Base-by-base conservation (phyloP, 2,329 filamentous ascomycete species). In the Proliferodiscus dingleyae region DNA sequence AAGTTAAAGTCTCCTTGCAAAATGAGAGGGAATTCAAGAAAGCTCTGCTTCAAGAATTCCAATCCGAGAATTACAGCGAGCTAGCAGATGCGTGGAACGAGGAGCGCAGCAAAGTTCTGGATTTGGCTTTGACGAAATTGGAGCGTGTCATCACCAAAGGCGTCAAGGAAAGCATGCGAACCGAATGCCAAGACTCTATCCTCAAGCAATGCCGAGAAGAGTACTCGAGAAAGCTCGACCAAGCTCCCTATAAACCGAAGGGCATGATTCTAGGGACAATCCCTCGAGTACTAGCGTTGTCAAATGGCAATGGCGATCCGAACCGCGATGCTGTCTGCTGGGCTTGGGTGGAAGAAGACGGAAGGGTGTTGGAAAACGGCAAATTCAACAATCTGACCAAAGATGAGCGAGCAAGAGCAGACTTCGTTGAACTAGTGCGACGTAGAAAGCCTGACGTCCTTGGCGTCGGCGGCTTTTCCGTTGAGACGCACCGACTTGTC, bases 31-130 rank as follows among this genome's bases (percentile, higher is more conserved):
- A 84, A 26, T 90, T 95, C 71, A 82, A 82, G 47, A 78, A 81
- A 41, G 81, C 85, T 43, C 76, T 98, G 4, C 85, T 89, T 61
- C 75, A 80, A 38, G 85, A 93, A 58, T 95, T 98, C 52, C 84
- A 88, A 52, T 96, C 90, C 0, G 93, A 98, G 66, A 95, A 95
- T 67, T 93, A 89, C 65, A 96, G 90, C 61, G 90, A 95, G 61
- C 78, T 93, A 37, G 93, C 93, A 3, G 91, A 97, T 67, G 86
- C 89, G 8, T 98, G 93, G 93, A 95, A 96, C 56, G 78, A 83
- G 38, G 81, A 95, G 59, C 85, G 93, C 28, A 82, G 84, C 54
- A 89, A 94, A 60, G 84, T 94, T 1, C 71, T 98, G 40, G 87
- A 95, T 56, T 64, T 83, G 44, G 89, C 90, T 0, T 81, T 95